Percentiles rank a stretch among this genome's conserved stretches.
phyloP scores from a whole-genome alignment of 257 asterid genomes.

The Perilla frutescens region DNA sequence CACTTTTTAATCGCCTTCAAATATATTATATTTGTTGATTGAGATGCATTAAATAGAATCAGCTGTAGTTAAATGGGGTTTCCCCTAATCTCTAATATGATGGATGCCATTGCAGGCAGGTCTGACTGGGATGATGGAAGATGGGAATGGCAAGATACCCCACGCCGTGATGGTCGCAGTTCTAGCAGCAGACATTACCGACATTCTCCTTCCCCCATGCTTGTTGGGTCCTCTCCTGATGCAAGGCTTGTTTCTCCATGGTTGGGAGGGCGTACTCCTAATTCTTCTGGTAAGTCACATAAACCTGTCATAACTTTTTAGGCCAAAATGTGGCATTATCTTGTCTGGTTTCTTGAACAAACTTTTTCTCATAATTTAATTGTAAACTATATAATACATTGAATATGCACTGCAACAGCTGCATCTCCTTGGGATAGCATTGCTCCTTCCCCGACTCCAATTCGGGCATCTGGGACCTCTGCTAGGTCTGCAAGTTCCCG shows the following conservation, averaged over 20 bases:
- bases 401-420: slow-evolving; percentile 43
- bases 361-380: background rate
- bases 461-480: slow-evolving; percentile 91
- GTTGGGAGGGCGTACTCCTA: slow-evolving; percentile 86
- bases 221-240: slow-evolving; percentile 90
- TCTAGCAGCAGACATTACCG: slow-evolving; percentile 60
- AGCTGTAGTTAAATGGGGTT: background rate
- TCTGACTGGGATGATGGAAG: slow-evolving; percentile 98
- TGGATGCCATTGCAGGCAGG: slow-evolving; percentile 60
- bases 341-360: slow-evolving; percentile 31
- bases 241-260: slow-evolving; percentile 95
- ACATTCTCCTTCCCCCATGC: slow-evolving; percentile 86
- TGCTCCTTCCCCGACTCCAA: slow-evolving; percentile 93
- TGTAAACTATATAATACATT: slow-evolving; percentile 24
- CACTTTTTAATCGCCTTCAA: background rate
- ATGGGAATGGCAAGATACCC: slow-evolving; percentile 98
- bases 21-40: slow-evolving; percentile 1
- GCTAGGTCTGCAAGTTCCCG: slow-evolving; percentile 71
- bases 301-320: slow-evolving; percentile 3
- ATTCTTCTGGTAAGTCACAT: slow-evolving; percentile 50
- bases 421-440: slow-evolving; percentile 92
- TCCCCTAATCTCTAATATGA: slow-evolving; percentile 23
- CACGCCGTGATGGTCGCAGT: slow-evolving; percentile 64
- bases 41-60: background rate
- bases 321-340: slow-evolving; percentile 25